A percentile compares a stretch with the other conserved stretches of the same genome.
phyloP scores from a whole-genome alignment of 306 rosid genomes.

The cucumber (Cucumis sativus) region DNA sequence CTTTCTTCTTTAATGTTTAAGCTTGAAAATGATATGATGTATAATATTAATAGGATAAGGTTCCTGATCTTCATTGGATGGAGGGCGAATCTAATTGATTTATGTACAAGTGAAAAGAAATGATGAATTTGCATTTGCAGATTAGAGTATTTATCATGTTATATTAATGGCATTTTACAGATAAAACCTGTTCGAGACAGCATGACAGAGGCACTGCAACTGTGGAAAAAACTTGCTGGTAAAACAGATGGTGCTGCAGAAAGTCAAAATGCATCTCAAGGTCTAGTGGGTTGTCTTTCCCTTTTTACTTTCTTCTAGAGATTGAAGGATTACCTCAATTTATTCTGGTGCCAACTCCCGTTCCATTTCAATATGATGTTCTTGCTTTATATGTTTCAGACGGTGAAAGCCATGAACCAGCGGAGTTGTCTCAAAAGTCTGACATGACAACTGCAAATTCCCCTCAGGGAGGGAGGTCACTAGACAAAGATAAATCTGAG shows the following conservation, averaged over 20 bases:
- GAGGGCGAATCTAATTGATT: neutral
- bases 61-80: neutral
- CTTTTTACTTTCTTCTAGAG: slow-evolving; percentile 1
- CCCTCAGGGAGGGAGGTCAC: slow-evolving; percentile 35
- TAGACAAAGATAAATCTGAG: slow-evolving; percentile 38
- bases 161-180: slow-evolving; percentile 23
- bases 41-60: neutral
- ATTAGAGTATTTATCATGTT: neutral
- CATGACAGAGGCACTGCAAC: slow-evolving; percentile 79
- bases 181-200: slow-evolving; percentile 93
- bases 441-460: slow-evolving; percentile 29
- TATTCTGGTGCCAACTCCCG: slow-evolving; percentile 2
- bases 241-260: slow-evolving; percentile 52
- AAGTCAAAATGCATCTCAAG: slow-evolving; percentile 35
- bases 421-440: slow-evolving; percentile 32
- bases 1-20: neutral
- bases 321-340: neutral
- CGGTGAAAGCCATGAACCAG: slow-evolving; percentile 31
- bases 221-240: slow-evolving; percentile 75
- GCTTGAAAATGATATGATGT: neutral
- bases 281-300: slow-evolving; percentile 20
- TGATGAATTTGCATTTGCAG: neutral
- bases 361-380: slow-evolving; percentile 1
- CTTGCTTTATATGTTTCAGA: slow-evolving; percentile 18
- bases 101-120: neutral